A percentile compares a stretch with the other conserved stretches of the same genome.
These are phyloP conservation scores for Wickerhamiella kurtzmanii DNA, from an alignment of 805 yeast genomes.

Conservation along the genomic window DNA sequence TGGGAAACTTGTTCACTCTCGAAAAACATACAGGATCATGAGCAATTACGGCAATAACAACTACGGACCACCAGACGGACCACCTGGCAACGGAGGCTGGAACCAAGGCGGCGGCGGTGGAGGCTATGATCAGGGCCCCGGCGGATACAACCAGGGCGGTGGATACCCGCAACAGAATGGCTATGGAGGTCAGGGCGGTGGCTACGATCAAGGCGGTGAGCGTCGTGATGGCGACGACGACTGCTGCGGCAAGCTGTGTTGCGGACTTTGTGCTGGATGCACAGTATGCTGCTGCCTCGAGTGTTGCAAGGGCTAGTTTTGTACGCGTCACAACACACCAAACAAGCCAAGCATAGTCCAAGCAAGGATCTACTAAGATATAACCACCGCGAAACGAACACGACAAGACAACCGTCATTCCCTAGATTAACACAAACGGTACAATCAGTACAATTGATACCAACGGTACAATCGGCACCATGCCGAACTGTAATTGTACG, in stretches of 20 bases:
- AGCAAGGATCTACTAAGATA: no score
- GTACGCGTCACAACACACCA: not conserved
- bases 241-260: constrained; percentile 22
- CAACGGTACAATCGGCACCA: no score
- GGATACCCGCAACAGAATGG: constrained; percentile 7
- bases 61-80: constrained; percentile 1
- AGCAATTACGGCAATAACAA: not conserved
- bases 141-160: constrained; percentile 5
- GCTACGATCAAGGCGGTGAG: not conserved
- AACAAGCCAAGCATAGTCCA: not conserved
- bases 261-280: constrained; percentile 26
- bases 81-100: constrained; percentile 7
- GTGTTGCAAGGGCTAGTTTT: constrained; percentile 12
- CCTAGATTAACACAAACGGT: no score
- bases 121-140: no score
- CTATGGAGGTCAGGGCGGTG: constrained; percentile 1
- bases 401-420: no score
- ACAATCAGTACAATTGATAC: no score
- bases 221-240: constrained; percentile 5
- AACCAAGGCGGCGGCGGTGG: constrained; percentile 3
- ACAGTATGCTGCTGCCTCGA: constrained; percentile 25
- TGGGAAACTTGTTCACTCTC: not conserved
- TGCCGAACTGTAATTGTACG: no score
- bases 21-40: not conserved
- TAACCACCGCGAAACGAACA: no score